phyloP scores from a whole-genome alignment of 2,329 filamentous ascomycete species.

The Pseudogymnoascus sp. region DNA sequence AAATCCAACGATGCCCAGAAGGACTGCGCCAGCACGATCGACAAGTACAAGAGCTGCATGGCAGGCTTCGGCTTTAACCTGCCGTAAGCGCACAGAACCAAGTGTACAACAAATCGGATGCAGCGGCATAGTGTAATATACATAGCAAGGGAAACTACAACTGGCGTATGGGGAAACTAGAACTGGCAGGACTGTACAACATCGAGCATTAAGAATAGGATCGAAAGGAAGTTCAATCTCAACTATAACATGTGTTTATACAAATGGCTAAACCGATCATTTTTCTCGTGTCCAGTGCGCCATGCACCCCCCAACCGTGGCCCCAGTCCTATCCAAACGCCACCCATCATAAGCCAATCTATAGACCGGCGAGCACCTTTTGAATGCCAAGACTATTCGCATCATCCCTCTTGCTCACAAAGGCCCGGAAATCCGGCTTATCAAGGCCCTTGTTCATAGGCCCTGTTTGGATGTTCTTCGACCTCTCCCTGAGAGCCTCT shows the following conservation, averaged over 20 bases:
- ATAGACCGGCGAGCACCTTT: slow-evolving; percentile 55
- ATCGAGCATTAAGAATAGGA: slow-evolving; percentile 12
- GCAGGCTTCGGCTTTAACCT: slow-evolving; percentile 78
- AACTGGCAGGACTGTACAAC: slow-evolving; percentile 22
- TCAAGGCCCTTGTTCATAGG: slow-evolving; percentile 44
- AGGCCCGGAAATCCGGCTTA: slow-evolving; percentile 69
- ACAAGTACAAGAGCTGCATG: slow-evolving; percentile 88
- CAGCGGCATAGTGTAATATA: slow-evolving; percentile 6
- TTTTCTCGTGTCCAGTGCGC: not conserved
- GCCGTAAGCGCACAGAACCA: slow-evolving; percentile 14
- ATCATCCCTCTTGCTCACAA: slow-evolving; percentile 80
- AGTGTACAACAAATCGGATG: not conserved
- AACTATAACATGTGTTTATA: slow-evolving; percentile 7
- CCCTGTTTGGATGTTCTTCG: slow-evolving; percentile 45
- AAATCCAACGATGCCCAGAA: slow-evolving; percentile 70
- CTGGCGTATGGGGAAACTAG: slow-evolving; percentile 7
- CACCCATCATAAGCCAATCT: not conserved
- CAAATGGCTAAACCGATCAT: slow-evolving; percentile 1
- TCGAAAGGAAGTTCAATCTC: slow-evolving; percentile 9
- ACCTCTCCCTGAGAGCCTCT: slow-evolving; percentile 64
- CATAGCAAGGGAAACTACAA: slow-evolving; percentile 10
- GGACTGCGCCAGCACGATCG: slow-evolving; percentile 75
- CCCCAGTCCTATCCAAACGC: slow-evolving; percentile 3
- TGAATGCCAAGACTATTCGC: slow-evolving; percentile 73
- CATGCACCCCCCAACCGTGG: not conserved